A percentile compares a stretch with the other conserved stretches of the same genome.
phyloP scores from a whole-genome alignment of 1,284 basidiomycete species.

The Stygiomarasmius scandens region DNA sequence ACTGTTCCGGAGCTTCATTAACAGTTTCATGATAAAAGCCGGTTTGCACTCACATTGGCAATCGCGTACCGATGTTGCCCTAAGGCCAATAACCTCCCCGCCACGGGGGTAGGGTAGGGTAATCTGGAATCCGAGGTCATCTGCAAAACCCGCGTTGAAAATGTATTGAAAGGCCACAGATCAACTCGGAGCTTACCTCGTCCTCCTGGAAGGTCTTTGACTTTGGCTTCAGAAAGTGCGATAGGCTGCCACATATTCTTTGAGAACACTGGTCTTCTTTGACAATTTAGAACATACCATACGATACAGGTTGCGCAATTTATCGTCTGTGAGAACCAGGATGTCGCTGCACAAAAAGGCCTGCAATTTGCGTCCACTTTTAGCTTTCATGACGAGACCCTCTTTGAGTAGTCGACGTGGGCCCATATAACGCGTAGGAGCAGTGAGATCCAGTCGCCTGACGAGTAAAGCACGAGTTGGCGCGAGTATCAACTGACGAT shows the following conservation, averaged over 20 bases:
- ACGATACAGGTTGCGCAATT: conserved; percentile 71
- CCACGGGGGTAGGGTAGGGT: conserved; percentile 71
- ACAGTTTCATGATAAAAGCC: background rate
- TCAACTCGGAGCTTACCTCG: conserved; percentile 39
- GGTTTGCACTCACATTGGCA: conserved; percentile 48
- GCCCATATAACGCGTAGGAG: conserved; percentile 82
- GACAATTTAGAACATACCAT: conserved; percentile 58
- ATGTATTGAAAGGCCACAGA: background rate
- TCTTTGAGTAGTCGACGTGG: conserved; percentile 78
- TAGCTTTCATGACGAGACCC: conserved; percentile 78
- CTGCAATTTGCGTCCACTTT: conserved; percentile 79
- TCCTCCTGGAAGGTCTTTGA: conserved; percentile 52
- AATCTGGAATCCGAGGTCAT: conserved; percentile 69
- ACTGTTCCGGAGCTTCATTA: conserved; percentile 15
- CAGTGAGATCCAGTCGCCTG: conserved; percentile 88
- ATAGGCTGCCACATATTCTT: conserved; percentile 53
- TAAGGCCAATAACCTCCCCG: conserved; percentile 70
- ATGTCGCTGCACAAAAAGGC: conserved; percentile 84
- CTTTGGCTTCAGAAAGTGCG: conserved; percentile 65
- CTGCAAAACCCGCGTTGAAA: conserved; percentile 34
- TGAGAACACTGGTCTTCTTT: background rate
- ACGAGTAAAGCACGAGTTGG: background rate
- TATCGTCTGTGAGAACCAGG: conserved; percentile 75
- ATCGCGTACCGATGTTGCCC: conserved; percentile 63
- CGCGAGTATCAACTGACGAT: background rate